These are phyloP conservation scores for Suillus weaverae DNA, from an alignment of 768 basidiomycete species.

Conservation along the genomic window DNA sequence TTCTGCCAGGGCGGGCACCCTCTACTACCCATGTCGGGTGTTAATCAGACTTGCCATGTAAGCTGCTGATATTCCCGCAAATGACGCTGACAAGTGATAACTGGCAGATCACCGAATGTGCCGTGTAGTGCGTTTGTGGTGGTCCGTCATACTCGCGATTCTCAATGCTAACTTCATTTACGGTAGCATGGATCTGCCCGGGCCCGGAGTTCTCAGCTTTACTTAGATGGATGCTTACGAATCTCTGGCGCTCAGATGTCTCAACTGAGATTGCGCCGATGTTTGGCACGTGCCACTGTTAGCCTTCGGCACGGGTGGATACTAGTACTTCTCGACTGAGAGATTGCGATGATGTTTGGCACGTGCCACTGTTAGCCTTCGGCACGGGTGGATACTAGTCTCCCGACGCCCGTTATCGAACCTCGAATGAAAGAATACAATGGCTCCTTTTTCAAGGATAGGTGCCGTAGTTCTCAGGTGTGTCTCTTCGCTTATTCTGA, in stretches of 20 bases:
- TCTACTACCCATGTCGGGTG: no score
- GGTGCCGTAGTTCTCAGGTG: neutral
- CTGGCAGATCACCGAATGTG: no score
- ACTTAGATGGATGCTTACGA: neutral
- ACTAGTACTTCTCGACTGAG: neutral
- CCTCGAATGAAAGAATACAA: neutral
- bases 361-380: neutral
- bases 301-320: neutral
- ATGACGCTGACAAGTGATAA: no score
- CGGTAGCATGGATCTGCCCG: neutral
- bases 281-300: neutral
- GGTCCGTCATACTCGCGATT: neutral
- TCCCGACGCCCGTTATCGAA: neutral
- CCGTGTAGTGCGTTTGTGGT: neutral
- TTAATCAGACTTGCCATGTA: no score
- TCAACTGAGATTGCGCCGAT: neutral
- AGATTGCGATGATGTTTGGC: neutral
- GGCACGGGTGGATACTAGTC: no score
- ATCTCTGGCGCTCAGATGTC: neutral
- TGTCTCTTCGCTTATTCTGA: neutral
- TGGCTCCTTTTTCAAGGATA: neutral
- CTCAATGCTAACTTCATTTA: neutral
- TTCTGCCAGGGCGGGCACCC: no score
- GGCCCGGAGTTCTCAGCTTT: neutral
- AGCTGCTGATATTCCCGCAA: no score